Evolutionary conservation across 768 basidiomycete genomes (phyloP).

Genomic region (Lentinus tigrinus): DNA sequence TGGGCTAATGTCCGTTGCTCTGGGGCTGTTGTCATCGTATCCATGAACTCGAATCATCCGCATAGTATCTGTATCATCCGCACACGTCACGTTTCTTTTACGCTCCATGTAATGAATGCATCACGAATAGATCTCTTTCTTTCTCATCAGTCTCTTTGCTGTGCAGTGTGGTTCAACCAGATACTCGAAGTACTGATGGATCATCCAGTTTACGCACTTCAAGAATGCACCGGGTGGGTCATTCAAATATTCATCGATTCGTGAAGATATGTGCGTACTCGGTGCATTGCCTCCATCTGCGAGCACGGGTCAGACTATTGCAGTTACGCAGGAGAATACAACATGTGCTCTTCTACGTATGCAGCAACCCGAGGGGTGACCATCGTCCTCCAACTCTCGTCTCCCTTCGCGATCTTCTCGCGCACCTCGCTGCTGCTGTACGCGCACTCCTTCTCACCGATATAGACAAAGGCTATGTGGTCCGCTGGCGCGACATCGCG

Average conservation of each 20-base stretch:
- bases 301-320: no score
- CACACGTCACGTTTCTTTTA: conserved; percentile 6
- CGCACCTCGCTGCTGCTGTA: conserved; percentile 76
- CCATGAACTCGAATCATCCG: background rate
- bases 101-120: background rate
- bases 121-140: conserved; percentile 7
- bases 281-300: no score
- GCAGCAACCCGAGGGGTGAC: conserved; percentile 46
- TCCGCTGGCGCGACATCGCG: conserved; percentile 49
- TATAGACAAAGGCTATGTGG: conserved; percentile 59
- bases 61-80: conserved; percentile 5
- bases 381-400: conserved; percentile 44
- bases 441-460: conserved; percentile 52
- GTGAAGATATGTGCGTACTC: no score
- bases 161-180: no score
- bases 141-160: background rate
- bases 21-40: conserved; percentile 7
- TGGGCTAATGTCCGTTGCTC: background rate
- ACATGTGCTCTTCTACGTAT: conserved; percentile 47
- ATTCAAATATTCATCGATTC: no score
- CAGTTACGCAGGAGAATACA: conserved; percentile 37
- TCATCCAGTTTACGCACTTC: no score
- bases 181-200: no score
- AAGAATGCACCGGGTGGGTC: no score
- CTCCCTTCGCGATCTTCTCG: conserved; percentile 34